Evolutionary conservation across 176 grass and related monocot species (phyloP).

Genomic region (Cocos nucifera): DNA sequence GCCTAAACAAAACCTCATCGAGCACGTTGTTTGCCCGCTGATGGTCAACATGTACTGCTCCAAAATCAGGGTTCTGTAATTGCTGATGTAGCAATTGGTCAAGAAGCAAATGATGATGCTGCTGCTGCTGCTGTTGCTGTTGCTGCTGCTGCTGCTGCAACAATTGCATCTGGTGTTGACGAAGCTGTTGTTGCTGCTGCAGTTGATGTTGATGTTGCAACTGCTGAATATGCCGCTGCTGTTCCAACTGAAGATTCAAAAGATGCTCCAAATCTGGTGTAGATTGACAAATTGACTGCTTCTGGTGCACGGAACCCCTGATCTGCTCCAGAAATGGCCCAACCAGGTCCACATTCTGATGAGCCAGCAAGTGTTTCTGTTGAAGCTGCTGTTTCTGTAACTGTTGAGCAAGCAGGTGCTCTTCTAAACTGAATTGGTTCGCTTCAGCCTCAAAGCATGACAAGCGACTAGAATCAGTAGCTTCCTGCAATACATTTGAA

Average conservation of each 20-base stretch:
- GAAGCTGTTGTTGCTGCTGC: constrained; percentile 34
- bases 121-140: constrained; percentile 31
- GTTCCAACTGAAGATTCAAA: constrained; percentile 8
- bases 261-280: constrained; percentile 1
- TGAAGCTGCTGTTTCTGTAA: constrained; percentile 15
- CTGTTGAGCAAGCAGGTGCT: constrained; percentile 26
- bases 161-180: constrained; percentile 18
- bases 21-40: constrained; percentile 29
- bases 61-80: constrained; percentile 46
- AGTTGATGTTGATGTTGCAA: constrained; percentile 38
- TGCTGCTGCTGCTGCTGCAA: constrained; percentile 45
- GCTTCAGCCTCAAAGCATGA: constrained; percentile 42
- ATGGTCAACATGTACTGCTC: constrained; percentile 32
- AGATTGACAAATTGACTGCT: neutral
- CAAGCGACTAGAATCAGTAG: constrained; percentile 34
- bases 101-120: constrained; percentile 56
- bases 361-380: constrained; percentile 2
- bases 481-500: constrained; percentile 30
- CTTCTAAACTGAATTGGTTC: constrained; percentile 64
- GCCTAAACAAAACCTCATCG: constrained; percentile 47
- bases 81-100: constrained; percentile 82
- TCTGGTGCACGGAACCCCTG: neutral
- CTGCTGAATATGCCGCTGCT: constrained; percentile 19
- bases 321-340: constrained; percentile 4
- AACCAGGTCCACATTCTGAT: constrained; percentile 9